Evolutionary conservation across 225 moss, liverwort and hornwort genomes (phyloP).

Genomic region (Physcomitrellopsis africana): DNA sequence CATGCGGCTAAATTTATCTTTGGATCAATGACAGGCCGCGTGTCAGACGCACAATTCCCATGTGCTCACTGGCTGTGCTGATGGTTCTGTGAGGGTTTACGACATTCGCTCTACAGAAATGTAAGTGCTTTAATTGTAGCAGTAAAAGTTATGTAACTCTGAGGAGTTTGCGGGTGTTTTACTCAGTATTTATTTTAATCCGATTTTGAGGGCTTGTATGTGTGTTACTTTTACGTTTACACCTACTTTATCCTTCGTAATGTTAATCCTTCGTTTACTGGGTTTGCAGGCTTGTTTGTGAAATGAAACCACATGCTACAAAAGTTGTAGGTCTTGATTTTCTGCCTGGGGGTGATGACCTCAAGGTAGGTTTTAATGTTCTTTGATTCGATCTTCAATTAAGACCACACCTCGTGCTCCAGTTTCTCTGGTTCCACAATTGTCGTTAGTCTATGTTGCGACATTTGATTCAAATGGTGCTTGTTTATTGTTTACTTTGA

Average conservation of each 20-base stretch:
- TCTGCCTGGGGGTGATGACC: constrained; percentile 59
- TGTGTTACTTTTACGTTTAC: no score
- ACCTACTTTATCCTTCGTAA: no score
- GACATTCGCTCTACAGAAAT: constrained; percentile 65
- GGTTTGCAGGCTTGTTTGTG: constrained; percentile 65
- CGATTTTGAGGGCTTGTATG: no score
- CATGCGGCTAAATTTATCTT: no score
- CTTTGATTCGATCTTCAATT: background rate
- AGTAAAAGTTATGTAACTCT: no score
- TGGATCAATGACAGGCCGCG: constrained; percentile 54
- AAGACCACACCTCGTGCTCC: background rate
- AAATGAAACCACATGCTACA: constrained; percentile 68
- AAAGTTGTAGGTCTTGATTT: constrained; percentile 84
- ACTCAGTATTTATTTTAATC: no score
- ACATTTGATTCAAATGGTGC: no score
- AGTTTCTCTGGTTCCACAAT: background rate
- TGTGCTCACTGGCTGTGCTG: constrained; percentile 73
- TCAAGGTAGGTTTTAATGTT: constrained; percentile 48
- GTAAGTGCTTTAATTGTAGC: constrained; percentile 39
- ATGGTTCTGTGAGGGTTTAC: constrained; percentile 74
- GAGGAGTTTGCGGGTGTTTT: no score
- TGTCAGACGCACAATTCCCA: constrained; percentile 72
- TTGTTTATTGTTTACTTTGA: no score
- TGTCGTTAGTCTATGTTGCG: background rate
- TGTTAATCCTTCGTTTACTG: no score